Percentiles rank a stretch among this genome's conserved stretches.
Evolutionary conservation across 1,284 basidiomycete species (phyloP).

Genomic region (Schizophyllum commune): DNA sequence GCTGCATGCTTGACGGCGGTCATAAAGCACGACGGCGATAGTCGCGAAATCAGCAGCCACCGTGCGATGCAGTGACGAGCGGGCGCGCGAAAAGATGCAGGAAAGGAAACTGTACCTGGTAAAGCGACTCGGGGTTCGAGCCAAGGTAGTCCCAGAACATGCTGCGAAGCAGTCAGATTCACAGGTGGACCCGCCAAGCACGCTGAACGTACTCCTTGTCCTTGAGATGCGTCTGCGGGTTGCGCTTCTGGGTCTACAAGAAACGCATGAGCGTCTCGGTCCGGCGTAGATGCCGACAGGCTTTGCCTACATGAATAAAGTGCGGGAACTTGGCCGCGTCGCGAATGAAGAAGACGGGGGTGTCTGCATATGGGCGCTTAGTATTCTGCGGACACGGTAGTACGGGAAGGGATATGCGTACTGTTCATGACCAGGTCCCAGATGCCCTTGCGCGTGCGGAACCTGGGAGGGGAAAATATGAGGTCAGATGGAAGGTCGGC

Average conservation of each 20-base stretch:
- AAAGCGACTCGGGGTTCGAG: not conserved
- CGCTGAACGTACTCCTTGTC: slow-evolving; percentile 25
- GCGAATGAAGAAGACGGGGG: slow-evolving; percentile 66
- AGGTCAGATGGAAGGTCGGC: not conserved
- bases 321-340: slow-evolving; percentile 55
- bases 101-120: not conserved
- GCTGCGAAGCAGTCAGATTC: not conserved
- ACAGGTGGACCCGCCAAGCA: slow-evolving; percentile 3
- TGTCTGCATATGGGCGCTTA: slow-evolving; percentile 16
- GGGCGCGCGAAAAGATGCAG: slow-evolving; percentile 11
- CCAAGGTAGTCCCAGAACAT: slow-evolving; percentile 31
- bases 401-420: not conserved
- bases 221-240: slow-evolving; percentile 75
- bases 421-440: slow-evolving; percentile 74
- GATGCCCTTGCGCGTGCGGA: slow-evolving; percentile 72
- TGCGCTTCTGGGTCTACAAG: slow-evolving; percentile 77
- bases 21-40: too few relatives aligned
- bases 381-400: not conserved
- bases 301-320: slow-evolving; percentile 12
- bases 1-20: too few relatives aligned
- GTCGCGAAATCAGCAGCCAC: too few relatives aligned
- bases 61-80: not conserved
- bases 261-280: slow-evolving; percentile 8
- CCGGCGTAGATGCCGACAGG: not conserved
- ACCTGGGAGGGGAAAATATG: slow-evolving; percentile 13